phyloP scores from a whole-genome alignment of 2,329 filamentous ascomycete species.

The Talaromyces amestolkiae region DNA sequence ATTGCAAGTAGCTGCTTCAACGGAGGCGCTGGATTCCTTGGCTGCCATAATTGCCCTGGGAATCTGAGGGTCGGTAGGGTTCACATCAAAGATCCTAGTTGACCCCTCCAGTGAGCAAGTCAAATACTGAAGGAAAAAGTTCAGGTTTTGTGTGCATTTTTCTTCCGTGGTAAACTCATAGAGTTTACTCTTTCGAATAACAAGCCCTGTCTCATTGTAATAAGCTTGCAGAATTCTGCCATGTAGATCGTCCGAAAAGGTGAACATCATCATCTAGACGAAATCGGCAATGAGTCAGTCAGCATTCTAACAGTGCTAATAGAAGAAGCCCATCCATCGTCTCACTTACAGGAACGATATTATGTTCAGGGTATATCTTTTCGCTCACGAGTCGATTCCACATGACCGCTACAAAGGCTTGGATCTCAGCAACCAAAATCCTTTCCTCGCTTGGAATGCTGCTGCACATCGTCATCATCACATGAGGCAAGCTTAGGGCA shows the following conservation, averaged over 20 bases:
- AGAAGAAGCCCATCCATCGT: too few species aligned
- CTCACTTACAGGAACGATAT: not conserved
- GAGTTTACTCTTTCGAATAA: not conserved
- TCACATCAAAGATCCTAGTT: not conserved
- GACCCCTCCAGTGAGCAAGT: not conserved
- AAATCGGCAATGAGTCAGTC: not conserved
- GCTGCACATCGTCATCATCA: not conserved
- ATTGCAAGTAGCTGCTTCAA: not conserved
- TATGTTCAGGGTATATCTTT: not conserved
- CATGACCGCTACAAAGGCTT: not conserved
- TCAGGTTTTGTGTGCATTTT: not conserved
- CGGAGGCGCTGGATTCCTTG: not conserved
- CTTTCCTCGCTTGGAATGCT: not conserved
- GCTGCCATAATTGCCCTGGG: not conserved
- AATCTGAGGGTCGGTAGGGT: not conserved
- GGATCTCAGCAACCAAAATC: not conserved
- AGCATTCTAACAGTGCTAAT: not conserved
- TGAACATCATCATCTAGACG: not conserved
- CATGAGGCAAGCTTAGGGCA: not conserved
- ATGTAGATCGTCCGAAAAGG: not conserved
- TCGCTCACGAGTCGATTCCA: not conserved
- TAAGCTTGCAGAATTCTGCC: not conserved
- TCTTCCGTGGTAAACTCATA: not conserved
- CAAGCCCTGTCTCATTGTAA: not conserved
- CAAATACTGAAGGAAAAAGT: not conserved